Percentiles rank a stretch among this genome's conserved stretches.
These are phyloP conservation scores for Aspergillus biplanus DNA, from an alignment of 495 filamentous ascomycete genomes.

Conservation along the genomic window DNA sequence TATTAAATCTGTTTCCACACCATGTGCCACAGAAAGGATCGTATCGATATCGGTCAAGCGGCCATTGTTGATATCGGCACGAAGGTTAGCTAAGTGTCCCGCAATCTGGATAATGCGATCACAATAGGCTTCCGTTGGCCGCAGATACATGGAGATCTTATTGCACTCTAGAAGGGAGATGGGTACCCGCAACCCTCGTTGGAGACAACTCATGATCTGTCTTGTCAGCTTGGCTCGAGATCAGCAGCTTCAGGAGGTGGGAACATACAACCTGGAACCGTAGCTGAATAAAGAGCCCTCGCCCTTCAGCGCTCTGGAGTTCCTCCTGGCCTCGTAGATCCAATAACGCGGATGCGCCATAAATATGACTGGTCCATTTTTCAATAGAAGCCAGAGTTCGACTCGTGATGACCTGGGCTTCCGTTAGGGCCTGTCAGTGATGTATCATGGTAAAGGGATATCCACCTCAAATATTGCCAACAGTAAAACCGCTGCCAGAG, in stretches of 20 bases:
- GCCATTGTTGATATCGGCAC: slow-evolving; percentile 45
- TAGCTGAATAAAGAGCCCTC: slow-evolving; percentile 61
- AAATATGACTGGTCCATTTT: slow-evolving; percentile 64
- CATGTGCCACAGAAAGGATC: slow-evolving; percentile 49
- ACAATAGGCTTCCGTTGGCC: slow-evolving; percentile 39
- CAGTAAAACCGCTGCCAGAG: slow-evolving; percentile 63
- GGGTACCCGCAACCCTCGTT: slow-evolving; percentile 43
- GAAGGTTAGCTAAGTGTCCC: slow-evolving; percentile 49
- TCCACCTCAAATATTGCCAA: slow-evolving; percentile 55
- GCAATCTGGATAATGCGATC: slow-evolving; percentile 43
- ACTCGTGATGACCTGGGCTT: slow-evolving; percentile 52
- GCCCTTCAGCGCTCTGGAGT: slow-evolving; percentile 55
- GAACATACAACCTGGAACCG: slow-evolving; percentile 51
- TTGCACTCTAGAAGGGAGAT: slow-evolving; percentile 38
- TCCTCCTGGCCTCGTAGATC: slow-evolving; percentile 60
- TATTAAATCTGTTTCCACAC: slow-evolving; percentile 55
- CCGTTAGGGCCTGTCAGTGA: slow-evolving; percentile 3
- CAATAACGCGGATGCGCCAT: slow-evolving; percentile 60
- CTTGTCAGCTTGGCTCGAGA: not conserved
- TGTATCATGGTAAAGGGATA: not conserved
- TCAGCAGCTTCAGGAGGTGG: no score
- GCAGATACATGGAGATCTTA: slow-evolving; percentile 38
- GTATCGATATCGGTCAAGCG: slow-evolving; percentile 41
- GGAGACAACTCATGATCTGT: slow-evolving; percentile 47
- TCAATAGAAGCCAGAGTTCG: slow-evolving; percentile 46